phyloP scores from a whole-genome alignment of 108 stramenopile species.

The Cylindrotheca fusiformis region DNA sequence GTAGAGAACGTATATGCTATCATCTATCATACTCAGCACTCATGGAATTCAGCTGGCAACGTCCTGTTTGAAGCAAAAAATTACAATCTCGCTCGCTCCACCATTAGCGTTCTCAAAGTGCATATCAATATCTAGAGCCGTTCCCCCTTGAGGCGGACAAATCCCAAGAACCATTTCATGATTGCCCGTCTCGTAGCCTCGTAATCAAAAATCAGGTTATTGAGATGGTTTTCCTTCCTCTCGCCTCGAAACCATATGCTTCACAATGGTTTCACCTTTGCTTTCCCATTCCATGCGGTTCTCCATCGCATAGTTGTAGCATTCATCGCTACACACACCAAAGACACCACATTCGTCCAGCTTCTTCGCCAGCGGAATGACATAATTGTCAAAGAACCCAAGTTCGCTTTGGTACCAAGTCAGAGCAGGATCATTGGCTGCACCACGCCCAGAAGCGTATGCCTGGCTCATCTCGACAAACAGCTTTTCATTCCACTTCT shows the following conservation, averaged over 20 bases:
- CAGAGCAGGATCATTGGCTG: conserved; percentile 30
- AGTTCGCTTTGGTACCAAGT: conserved; percentile 43
- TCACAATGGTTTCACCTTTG: conserved; percentile 11
- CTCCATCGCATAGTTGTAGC: conserved; percentile 14
- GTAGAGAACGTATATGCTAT: too few species aligned
- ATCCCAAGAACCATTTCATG: not conserved
- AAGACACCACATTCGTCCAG: conserved; percentile 31
- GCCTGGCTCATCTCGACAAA: conserved; percentile 44
- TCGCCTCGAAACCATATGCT: conserved; percentile 2
- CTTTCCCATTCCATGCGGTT: conserved; percentile 18
- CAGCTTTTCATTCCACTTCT: conserved; percentile 47
- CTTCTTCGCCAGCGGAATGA: conserved; percentile 25
- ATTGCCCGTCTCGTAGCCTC: too few species aligned
- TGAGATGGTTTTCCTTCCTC: not conserved
- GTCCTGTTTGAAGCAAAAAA: too few species aligned
- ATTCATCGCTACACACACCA: conserved; percentile 23
- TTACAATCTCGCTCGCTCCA: not conserved
- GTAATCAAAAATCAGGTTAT: too few species aligned
- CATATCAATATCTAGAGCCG: too few species aligned
- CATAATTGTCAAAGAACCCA: conserved; percentile 34
- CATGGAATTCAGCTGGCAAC: too few species aligned
- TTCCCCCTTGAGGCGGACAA: not conserved
- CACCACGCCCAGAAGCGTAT: conserved; percentile 27
- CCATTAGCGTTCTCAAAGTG: too few species aligned
- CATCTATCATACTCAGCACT: too few species aligned